phyloP scores from a whole-genome alignment of 106 monocot species.

The Dioscorea dumetorum region DNA sequence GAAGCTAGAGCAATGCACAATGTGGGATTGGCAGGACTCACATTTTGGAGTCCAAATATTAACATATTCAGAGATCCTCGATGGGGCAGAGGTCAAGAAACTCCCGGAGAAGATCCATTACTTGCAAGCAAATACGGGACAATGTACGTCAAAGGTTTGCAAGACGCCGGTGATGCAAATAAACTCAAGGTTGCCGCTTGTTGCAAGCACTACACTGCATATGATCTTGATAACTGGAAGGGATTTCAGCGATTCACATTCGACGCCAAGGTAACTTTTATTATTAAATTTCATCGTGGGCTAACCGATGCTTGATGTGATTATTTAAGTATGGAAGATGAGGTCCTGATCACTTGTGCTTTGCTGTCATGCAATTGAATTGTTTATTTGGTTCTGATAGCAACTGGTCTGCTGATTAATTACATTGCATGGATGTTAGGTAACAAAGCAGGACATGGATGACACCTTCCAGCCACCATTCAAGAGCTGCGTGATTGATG shows the following conservation, averaged over 20 bases:
- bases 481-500: constrained; percentile 92
- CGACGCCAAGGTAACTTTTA: constrained; percentile 64
- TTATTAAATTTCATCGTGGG: not conserved
- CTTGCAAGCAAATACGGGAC: constrained; percentile 62
- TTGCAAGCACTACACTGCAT: constrained; percentile 98
- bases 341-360: constrained; percentile 3
- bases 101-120: constrained; percentile 87
- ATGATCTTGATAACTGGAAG: constrained; percentile 96
- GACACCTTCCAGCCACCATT: constrained; percentile 94
- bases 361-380: not conserved
- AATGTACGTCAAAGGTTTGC: constrained; percentile 71
- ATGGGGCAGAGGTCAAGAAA: constrained; percentile 99
- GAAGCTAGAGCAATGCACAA: constrained; percentile 96
- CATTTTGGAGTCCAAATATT: constrained; percentile 95
- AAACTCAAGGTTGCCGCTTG: constrained; percentile 88
- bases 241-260: constrained; percentile 80
- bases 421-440: constrained; percentile 31
- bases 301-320: not conserved
- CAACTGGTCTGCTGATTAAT: not conserved
- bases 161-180: constrained; percentile 39
- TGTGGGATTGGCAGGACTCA: constrained; percentile 81
- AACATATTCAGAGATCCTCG: constrained; percentile 89
- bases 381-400: constrained; percentile 1
- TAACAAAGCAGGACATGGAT: constrained; percentile 86
- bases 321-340: not conserved